Evolutionary conservation across 108 stramenopile genomes (phyloP), one percentile per base, ranked within the genome.

Genomic region (Cafeteria roenbergensis): DNA sequence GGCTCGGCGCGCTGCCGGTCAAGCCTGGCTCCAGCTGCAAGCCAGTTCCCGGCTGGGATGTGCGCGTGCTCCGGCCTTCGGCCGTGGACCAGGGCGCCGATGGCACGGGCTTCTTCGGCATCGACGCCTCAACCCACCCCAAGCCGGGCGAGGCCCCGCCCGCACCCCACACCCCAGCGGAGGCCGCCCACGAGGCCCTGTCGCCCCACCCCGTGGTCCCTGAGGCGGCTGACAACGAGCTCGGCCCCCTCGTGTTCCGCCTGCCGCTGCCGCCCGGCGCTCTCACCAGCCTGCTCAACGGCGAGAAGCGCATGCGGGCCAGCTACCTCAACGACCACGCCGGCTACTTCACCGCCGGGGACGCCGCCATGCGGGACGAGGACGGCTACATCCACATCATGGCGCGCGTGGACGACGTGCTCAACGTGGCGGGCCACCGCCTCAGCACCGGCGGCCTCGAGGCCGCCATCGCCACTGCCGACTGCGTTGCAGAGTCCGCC

Each of bases 321-420:
- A 58, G 57, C 14, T 88, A 88, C 68, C 57, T 85, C 58, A 37
- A 66, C 8, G 73, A 71, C 33, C 79, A 67, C 66, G 78, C 84
- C 2, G 87, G 87, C 24, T 87, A 82, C 67, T 84, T 85, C 56
- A 73, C 73, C 25, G 78, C 85, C 20, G 85, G 83, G 32, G 86
- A 89, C 71, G 71, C 81, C 1, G 85, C 82, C 3, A 71, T 75
- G 51, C 37, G 82, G 31, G 86, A 89, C 65, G 81, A 82, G 34
- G 75, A 86, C 68, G 88, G 88, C 17, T 86, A 86, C 70, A 65
- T 86, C 48, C 73, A 72, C 37, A 78, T 89, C 54, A 82, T 87
- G 85, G 75, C 81, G 28, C 69, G 88, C 48, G 79, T 79, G 0
- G 86, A 87, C 52, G 88, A 89, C 63, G 70, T 84, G 0, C 86